These are phyloP conservation scores for Penicillium paradoxum DNA, from an alignment of 495 filamentous ascomycete species.

Conservation along the genomic window DNA sequence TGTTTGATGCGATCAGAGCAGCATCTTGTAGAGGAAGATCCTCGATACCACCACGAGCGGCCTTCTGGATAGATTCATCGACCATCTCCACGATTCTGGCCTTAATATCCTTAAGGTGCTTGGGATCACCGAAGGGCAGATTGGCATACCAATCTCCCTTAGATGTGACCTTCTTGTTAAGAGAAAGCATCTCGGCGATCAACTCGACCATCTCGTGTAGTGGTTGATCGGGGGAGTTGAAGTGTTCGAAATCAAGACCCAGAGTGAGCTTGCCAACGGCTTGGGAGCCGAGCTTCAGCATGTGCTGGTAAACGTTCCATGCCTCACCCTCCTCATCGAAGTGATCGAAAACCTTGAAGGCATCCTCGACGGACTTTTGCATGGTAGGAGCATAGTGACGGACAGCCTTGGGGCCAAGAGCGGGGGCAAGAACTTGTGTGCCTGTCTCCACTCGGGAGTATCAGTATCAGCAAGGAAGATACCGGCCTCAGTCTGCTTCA, in stretches of 20 bases:
- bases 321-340: slow-evolving; percentile 42
- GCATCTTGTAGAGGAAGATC: slow-evolving; percentile 46
- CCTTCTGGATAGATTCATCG: slow-evolving; percentile 28
- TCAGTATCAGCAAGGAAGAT: slow-evolving; percentile 51
- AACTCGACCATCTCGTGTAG: slow-evolving; percentile 32
- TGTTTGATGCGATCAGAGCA: slow-evolving; percentile 39
- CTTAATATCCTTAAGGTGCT: slow-evolving; percentile 20
- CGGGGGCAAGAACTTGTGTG: slow-evolving; percentile 55
- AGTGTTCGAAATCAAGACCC: slow-evolving; percentile 49
- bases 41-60: slow-evolving; percentile 22
- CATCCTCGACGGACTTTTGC: slow-evolving; percentile 37
- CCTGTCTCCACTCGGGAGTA: slow-evolving; percentile 36
- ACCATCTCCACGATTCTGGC: slow-evolving; percentile 25
- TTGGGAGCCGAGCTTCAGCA: slow-evolving; percentile 52
- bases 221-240: slow-evolving; percentile 32
- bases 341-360: slow-evolving; percentile 48
- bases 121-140: slow-evolving; percentile 50
- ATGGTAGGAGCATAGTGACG: slow-evolving; percentile 50
- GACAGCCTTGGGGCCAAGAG: slow-evolving; percentile 49
- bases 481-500: slow-evolving; percentile 39
- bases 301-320: slow-evolving; percentile 54
- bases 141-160: slow-evolving; percentile 43
- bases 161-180: slow-evolving; percentile 48
- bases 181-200: slow-evolving; percentile 34
- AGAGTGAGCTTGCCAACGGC: slow-evolving; percentile 46